phyloP scores from a whole-genome alignment of 2,329 filamentous ascomycete species.

The Paecilomyces variotii region DNA sequence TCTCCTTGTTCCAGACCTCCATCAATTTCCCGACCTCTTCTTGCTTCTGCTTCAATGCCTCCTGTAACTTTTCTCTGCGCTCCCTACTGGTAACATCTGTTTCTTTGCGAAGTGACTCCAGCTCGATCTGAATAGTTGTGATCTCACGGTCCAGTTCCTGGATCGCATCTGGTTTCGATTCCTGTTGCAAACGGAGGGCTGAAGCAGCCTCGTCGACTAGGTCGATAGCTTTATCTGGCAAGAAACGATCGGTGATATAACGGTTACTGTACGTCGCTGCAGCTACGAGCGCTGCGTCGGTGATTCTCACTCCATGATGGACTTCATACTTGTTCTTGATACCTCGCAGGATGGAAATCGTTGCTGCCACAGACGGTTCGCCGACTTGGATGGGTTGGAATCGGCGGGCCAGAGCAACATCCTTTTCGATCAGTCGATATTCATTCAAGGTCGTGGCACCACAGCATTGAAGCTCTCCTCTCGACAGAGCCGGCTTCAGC shows the following conservation, averaged over 20 bases:
- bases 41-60: conserved; percentile 66
- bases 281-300: conserved; percentile 82
- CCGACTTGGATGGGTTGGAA: conserved; percentile 94
- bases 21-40: conserved; percentile 68
- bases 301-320: conserved; percentile 92
- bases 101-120: conserved; percentile 90
- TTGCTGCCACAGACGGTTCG: conserved; percentile 84
- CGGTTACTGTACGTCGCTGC: conserved; percentile 89
- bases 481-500: conserved; percentile 83
- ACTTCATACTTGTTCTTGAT: conserved; percentile 98
- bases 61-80: conserved; percentile 75
- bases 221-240: conserved; percentile 96
- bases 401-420: conserved; percentile 80
- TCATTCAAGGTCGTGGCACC: conserved; percentile 90
- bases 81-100: conserved; percentile 84
- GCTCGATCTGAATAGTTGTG: conserved; percentile 94
- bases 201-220: conserved; percentile 93
- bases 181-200: conserved; percentile 82
- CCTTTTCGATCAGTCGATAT: conserved; percentile 90
- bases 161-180: conserved; percentile 93
- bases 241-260: conserved; percentile 91
- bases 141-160: conserved; percentile 88
- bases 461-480: conserved; percentile 90
- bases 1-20: conserved; percentile 83
- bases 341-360: conserved; percentile 87